A percentile compares a stretch with the other conserved stretches of the same genome.
Conservation (phyloP, 768 basidiomycete genomes). For the Xerocomellus amylosporus region DNA sequence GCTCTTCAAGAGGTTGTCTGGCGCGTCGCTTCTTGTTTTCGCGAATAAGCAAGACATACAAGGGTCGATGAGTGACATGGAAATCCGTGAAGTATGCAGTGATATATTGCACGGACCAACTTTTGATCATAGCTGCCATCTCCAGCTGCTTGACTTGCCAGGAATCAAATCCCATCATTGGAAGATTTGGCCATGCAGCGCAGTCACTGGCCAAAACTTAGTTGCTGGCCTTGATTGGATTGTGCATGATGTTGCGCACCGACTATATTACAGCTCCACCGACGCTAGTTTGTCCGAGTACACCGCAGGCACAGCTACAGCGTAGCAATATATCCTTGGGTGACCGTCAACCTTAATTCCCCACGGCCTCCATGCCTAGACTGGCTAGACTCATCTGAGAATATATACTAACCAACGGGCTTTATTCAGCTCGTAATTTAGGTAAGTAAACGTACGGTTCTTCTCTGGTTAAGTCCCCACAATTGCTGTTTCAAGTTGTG, state of each 20-base stretch:
- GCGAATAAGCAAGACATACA: constrained; percentile 98
- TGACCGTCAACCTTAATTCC: constrained; percentile 1
- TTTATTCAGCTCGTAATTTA: constrained; percentile 2
- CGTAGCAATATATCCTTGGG: background rate
- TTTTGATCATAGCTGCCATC: constrained; percentile 6
- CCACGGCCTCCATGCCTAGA: constrained; percentile 14
- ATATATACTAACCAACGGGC: constrained; percentile 2
- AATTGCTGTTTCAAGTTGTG: constrained; percentile 13
- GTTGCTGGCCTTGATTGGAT: constrained; percentile 89
- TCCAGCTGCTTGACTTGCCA: constrained; percentile 74
- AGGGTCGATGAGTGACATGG: constrained; percentile 76
- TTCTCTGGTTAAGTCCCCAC: constrained; percentile 2
- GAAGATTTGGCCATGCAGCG: constrained; percentile 90
- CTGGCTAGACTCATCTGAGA: background rate
- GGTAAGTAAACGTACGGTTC: constrained; percentile 11
- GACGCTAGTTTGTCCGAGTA: constrained; percentile 7
- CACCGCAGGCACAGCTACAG: background rate
- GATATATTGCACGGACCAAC: background rate
- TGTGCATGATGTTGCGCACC: constrained; percentile 80
- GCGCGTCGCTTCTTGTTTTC: constrained; percentile 93
- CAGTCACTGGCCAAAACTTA: constrained; percentile 83
- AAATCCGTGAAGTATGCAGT: constrained; percentile 76
- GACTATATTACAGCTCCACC: constrained; percentile 77
- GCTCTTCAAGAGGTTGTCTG: constrained; percentile 71
- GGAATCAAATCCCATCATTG: constrained; percentile 87